Base-by-base conservation (phyloP, 257 asterid species). In the Prunella vulgaris region DNA sequence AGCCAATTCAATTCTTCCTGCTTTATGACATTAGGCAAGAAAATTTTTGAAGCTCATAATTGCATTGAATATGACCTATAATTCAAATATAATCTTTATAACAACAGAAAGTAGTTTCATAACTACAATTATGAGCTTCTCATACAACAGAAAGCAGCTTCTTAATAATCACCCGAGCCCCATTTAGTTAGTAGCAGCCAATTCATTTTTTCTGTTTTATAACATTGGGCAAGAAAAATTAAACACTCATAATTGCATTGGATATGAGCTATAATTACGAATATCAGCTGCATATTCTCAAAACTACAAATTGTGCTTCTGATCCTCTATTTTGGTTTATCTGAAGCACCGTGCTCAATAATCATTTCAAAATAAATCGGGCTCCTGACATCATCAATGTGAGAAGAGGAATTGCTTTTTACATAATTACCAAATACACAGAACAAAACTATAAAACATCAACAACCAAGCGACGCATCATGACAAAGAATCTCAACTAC, bases 231-330 rank as follows among this genome's bases (percentile, higher is more conserved):
- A 15, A 49, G 24, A 49, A 3, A 7, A 0, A 20, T 21, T 18
- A 51, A 42, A 65, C 44, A 20, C 60, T 56, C 68, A 33, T n/a
- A 52, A 54, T 63, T 49, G 70, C 68, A 58, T 17, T 27, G 49
- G 12, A 59, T 25, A 53, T 66, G 35, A 42, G 64, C 59, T 13
- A 20, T 20, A 15, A 57, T 13, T 5, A 32, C 22, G 21, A 5
- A 51, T 18, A 38, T 7, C 27, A 9, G 64, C 22, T 18, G 10
- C 42, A 49, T 40, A 64, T 35, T 14, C 63, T 30, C 56, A 15
- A 12, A 54, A n/a, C 48, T 17, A 13, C 10, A 33, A 24, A 44
- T 22, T 20, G 2, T 13, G 40, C 27, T 21, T 42, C 42, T 14
- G 30, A 5, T 37, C 14, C 57, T 46, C 51, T 60, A 20, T 27